These are phyloP conservation scores for Lachnellula occidentalis DNA, from an alignment of 2,329 filamentous ascomycete species.

Conservation along the genomic window DNA sequence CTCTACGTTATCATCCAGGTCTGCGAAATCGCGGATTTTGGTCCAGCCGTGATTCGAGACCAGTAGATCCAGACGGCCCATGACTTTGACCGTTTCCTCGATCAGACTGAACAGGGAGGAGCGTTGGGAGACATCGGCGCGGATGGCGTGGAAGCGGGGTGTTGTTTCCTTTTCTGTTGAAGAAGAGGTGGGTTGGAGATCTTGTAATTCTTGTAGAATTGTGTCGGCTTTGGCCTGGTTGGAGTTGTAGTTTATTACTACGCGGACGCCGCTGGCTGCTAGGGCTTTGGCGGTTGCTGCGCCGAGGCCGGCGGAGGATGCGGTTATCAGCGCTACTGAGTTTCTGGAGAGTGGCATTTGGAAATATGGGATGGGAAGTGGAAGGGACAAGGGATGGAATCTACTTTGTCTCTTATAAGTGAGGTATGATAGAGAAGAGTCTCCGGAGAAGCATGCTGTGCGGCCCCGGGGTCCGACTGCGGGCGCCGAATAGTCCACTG, in stretches of 20 bases:
- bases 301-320: constrained; percentile 61
- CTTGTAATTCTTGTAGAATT: constrained; percentile 50
- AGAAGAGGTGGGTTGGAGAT: constrained; percentile 39
- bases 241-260: constrained; percentile 69
- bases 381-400: too few relatives aligned
- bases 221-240: constrained; percentile 53
- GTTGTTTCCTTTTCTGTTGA: constrained; percentile 8
- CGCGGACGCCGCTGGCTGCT: constrained; percentile 60
- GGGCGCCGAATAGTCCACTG: not conserved
- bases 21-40: constrained; percentile 37
- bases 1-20: constrained; percentile 47
- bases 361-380: not conserved
- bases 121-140: constrained; percentile 60
- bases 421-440: too few relatives aligned
- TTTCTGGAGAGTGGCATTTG: not conserved
- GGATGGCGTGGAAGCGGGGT: constrained; percentile 43
- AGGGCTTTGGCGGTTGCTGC: constrained; percentile 63
- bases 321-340: constrained; percentile 41
- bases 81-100: constrained; percentile 48
- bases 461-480: too few relatives aligned
- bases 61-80: constrained; percentile 70
- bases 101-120: constrained; percentile 56
- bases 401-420: too few relatives aligned
- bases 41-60: constrained; percentile 68
- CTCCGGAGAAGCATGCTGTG: too few relatives aligned